Conservation (phyloP, 257 asterid genomes). For the Salvia splendens region DNA sequence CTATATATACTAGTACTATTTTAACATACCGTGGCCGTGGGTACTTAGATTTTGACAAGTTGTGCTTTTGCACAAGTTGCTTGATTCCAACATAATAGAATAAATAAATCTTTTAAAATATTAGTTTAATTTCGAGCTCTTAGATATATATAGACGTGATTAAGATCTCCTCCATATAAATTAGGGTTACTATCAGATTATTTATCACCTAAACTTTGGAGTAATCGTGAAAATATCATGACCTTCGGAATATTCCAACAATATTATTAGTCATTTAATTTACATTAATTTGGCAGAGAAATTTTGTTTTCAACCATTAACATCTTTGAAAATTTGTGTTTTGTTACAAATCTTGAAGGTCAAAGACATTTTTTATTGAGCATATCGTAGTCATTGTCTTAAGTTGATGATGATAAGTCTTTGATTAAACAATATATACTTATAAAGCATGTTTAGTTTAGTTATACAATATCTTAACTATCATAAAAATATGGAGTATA, state of each 20-base stretch:
- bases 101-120: background rate
- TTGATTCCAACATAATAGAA: slow-evolving; percentile 5
- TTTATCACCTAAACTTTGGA: background rate
- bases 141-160: background rate
- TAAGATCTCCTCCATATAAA: background rate
- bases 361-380: no score
- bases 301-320: no score
- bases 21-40: no score
- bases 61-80: slow-evolving; percentile 27
- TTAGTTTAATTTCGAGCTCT: background rate
- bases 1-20: no score
- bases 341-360: no score
- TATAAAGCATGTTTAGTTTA: no score
- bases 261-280: no score
- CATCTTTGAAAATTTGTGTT: no score
- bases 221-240: background rate
- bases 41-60: slow-evolving; percentile 17
- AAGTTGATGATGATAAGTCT: no score
- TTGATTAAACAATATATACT: background rate
- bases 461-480: background rate
- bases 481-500: no score
- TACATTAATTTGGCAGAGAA: no score
- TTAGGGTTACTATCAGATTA: background rate
- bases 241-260: background rate
- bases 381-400: no score